Evolutionary conservation across 164 flowering plant species (phyloP).

Genomic region (Berberis vulgaris): DNA sequence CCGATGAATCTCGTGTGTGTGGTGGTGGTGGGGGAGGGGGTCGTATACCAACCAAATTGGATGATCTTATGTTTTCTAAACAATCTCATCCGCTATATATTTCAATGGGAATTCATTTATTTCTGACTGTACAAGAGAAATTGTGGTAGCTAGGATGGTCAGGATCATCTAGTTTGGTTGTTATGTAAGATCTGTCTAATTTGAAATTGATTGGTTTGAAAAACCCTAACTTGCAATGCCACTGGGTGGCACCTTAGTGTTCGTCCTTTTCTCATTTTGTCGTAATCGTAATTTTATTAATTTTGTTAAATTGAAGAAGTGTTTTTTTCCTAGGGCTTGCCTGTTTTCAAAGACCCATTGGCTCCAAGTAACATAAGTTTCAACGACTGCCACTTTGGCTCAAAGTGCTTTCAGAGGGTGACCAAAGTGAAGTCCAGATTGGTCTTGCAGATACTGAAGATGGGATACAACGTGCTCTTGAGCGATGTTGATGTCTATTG

Average conservation of each 20-base stretch:
- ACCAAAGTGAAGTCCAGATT: slow-evolving; percentile 87
- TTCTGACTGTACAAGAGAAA: too few species aligned
- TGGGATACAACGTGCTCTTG: slow-evolving; percentile 85
- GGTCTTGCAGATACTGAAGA: slow-evolving; percentile 74
- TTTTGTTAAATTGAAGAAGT: not conserved
- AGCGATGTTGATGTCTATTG: slow-evolving; percentile 94
- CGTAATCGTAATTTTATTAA: not conserved
- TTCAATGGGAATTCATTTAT: too few species aligned
- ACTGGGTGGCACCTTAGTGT: too few species aligned
- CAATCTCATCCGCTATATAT: too few species aligned
- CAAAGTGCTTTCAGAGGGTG: slow-evolving; percentile 90
- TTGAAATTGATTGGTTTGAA: too few species aligned
- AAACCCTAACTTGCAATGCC: too few species aligned
- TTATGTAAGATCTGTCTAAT: too few species aligned
- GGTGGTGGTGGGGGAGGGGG: not conserved
- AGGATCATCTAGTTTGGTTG: too few species aligned
- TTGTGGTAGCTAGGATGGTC: too few species aligned
- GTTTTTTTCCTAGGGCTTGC: slow-evolving; percentile 52
- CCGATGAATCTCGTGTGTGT: too few species aligned
- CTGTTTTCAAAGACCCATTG: slow-evolving; percentile 60
- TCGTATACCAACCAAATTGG: not conserved
- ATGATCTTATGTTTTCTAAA: not conserved
- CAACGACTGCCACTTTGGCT: slow-evolving; percentile 89
- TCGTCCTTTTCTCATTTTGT: not conserved
- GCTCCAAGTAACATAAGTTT: slow-evolving; percentile 74